phyloP scores from a whole-genome alignment of 2,329 filamentous ascomycete genomes.

The Dothidotthia symphoricarpi region DNA sequence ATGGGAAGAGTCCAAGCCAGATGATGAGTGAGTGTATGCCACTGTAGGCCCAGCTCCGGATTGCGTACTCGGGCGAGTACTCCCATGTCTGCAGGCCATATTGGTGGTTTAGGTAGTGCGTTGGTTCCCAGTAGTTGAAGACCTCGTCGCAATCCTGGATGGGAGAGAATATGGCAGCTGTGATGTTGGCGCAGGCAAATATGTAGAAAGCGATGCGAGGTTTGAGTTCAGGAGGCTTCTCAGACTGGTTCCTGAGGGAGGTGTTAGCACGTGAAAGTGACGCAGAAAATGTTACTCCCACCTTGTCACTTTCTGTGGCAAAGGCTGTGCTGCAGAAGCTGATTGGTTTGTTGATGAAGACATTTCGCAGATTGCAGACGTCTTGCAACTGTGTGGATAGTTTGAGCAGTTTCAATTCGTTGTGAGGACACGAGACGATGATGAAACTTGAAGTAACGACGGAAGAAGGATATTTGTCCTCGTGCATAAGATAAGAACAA shows the following conservation, averaged over 20 bases:
- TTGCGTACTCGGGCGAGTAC: constrained; percentile 91
- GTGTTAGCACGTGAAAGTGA: constrained; percentile 2
- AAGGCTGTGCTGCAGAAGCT: constrained; percentile 1
- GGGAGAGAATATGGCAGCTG: constrained; percentile 79
- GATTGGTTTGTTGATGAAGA: not conserved
- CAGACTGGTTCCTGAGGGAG: constrained; percentile 1
- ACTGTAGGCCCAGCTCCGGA: constrained; percentile 92
- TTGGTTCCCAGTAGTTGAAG: constrained; percentile 98
- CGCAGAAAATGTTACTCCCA: not conserved
- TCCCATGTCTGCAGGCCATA: constrained; percentile 98
- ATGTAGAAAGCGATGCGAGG: constrained; percentile 77
- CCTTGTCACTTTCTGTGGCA: constrained; percentile 1
- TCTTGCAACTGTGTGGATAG: too few relatives aligned
- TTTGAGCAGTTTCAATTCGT: too few relatives aligned
- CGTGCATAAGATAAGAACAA: too few relatives aligned
- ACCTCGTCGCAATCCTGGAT: constrained; percentile 99
- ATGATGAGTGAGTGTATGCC: constrained; percentile 72
- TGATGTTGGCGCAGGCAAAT: constrained; percentile 69
- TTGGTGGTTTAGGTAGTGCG: constrained; percentile 89
- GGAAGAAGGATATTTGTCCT: too few relatives aligned
- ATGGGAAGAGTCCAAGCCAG: constrained; percentile 60
- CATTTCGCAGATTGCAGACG: not conserved
- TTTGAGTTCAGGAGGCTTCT: constrained; percentile 51
- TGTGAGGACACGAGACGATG: too few relatives aligned
- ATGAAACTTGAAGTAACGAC: too few relatives aligned